phyloP scores from a whole-genome alignment of 495 filamentous ascomycete species.

The Oidiodendron maius region DNA sequence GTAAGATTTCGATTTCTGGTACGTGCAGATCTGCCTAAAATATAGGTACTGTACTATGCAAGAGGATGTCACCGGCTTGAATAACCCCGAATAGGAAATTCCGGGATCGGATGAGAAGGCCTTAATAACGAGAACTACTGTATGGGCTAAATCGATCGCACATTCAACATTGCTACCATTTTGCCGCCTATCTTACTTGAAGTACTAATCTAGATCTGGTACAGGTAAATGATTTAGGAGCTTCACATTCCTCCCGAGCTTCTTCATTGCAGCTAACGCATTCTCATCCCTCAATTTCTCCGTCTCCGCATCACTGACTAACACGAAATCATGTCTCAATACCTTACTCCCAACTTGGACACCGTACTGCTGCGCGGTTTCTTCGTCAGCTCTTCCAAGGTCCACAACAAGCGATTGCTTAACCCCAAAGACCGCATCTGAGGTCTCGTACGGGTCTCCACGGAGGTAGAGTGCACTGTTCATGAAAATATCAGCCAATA shows the following conservation, averaged over 20 bases:
- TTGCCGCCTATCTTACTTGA: too few relatives aligned
- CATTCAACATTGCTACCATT: too few relatives aligned
- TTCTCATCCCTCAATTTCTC: conserved; percentile 62
- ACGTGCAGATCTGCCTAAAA: too few relatives aligned
- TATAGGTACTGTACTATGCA: too few relatives aligned
- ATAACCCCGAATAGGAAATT: too few relatives aligned
- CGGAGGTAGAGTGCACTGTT: conserved; percentile 66
- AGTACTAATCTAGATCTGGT: conserved; percentile 65
- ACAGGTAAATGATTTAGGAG: conserved; percentile 79
- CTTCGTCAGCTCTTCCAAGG: conserved; percentile 55
- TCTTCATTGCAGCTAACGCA: conserved; percentile 64
- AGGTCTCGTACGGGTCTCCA: conserved; percentile 82
- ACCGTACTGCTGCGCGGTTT: conserved; percentile 55
- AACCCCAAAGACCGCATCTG: conserved; percentile 90
- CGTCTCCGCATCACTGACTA: conserved; percentile 63
- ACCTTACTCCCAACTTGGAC: conserved; percentile 65
- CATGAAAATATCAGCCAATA: too few relatives aligned
- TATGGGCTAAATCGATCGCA: too few relatives aligned
- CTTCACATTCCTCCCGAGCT: conserved; percentile 67
- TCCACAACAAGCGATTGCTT: conserved; percentile 79
- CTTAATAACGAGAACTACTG: too few relatives aligned
- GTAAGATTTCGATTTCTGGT: too few relatives aligned
- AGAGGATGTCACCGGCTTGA: too few relatives aligned
- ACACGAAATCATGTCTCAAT: conserved; percentile 71
- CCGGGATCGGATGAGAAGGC: too few relatives aligned